These are phyloP conservation scores for Austroboletus festivus DNA, from an alignment of 768 basidiomycete genomes.

Conservation along the genomic window DNA sequence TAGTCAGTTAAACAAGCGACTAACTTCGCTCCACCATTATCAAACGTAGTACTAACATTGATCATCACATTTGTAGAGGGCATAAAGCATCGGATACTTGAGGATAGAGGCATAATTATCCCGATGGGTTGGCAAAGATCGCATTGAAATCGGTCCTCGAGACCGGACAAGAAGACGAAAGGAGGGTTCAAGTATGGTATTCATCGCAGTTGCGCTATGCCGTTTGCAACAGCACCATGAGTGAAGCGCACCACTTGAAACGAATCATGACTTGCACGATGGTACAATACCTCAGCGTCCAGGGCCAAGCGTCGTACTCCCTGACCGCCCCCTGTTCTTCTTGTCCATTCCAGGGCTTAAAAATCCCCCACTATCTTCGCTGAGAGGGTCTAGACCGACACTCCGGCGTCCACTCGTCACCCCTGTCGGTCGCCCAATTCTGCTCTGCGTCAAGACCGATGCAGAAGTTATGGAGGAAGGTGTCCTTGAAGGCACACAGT, in stretches of 20 bases:
- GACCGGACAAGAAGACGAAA: conserved; percentile 16
- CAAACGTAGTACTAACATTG: conserved; percentile 18
- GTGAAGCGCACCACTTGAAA: conserved; percentile 7
- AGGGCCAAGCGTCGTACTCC: conserved; percentile 22
- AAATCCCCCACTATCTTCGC: conserved; percentile 17
- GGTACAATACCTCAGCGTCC: conserved; percentile 20
- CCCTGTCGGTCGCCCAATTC: conserved; percentile 43
- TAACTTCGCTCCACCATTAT: conserved; percentile 18
- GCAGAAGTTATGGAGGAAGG: conserved; percentile 36
- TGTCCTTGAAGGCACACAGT: conserved; percentile 42
- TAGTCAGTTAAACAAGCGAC: conserved; percentile 5
- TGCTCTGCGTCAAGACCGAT: conserved; percentile 38
- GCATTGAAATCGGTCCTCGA: conserved; percentile 21
- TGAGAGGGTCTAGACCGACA: conserved; percentile 29
- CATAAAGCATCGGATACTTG: conserved; percentile 11
- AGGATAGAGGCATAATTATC: conserved; percentile 8
- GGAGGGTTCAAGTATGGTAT: conserved; percentile 8
- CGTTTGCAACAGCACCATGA: conserved; percentile 11
- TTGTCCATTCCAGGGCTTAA: conserved; percentile 17
- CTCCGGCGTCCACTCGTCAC: conserved; percentile 44
- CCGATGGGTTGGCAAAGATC: conserved; percentile 9
- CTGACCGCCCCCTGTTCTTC: conserved; percentile 27
- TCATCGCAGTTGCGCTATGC: conserved; percentile 10
- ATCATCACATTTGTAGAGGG: conserved; percentile 24
- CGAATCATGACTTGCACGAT: conserved; percentile 16